Percentiles rank a stretch among this genome's conserved stretches.
These are phyloP conservation scores for Fusarium pseudoanthophilum DNA, from an alignment of 2,329 filamentous ascomycete species.

Conservation along the genomic window DNA sequence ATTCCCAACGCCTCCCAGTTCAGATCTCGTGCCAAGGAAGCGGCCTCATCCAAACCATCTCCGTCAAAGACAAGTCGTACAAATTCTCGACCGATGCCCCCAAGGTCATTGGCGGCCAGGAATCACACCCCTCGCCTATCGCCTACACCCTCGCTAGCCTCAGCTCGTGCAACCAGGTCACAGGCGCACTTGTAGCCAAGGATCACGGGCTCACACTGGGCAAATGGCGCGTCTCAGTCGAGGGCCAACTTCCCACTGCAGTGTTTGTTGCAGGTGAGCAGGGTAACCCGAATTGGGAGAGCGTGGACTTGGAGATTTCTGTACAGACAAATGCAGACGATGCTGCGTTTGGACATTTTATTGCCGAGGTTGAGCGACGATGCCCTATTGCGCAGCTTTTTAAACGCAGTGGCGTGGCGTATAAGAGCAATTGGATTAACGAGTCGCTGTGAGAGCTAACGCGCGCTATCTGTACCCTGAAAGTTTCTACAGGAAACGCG, in stretches of 20 bases:
- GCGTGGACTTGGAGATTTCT: fast-evolving
- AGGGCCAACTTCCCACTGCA: background rate
- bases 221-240: background rate
- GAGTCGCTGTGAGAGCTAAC: background rate
- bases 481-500: fast-evolving
- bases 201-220: background rate
- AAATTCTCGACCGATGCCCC: background rate
- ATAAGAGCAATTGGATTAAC: background rate
- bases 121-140: fast-evolving
- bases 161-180: background rate
- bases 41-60: background rate
- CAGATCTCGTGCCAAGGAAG: background rate
- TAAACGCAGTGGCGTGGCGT: background rate
- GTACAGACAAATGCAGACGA: background rate
- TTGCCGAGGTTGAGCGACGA: background rate
- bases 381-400: background rate
- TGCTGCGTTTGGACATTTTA: background rate
- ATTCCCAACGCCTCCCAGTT: background rate
- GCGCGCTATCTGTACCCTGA: background rate
- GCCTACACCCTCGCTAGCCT: background rate
- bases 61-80: background rate
- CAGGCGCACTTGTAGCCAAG: background rate
- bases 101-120: background rate
- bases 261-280: background rate
- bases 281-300: background rate